phyloP scores from a whole-genome alignment of 148 eudicot genomes.

The Cornus suecica region DNA sequence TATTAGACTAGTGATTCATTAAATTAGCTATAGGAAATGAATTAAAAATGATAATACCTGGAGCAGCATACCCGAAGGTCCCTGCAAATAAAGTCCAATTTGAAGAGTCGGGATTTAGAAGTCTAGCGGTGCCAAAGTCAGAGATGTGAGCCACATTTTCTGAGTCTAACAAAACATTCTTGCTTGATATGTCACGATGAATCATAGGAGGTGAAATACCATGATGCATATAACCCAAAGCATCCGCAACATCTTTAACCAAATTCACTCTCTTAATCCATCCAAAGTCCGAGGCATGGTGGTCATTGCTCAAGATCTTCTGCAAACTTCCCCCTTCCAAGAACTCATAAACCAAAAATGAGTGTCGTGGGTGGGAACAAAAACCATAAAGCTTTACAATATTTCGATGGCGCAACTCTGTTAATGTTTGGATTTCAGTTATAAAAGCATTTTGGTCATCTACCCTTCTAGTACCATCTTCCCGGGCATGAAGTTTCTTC shows the following conservation, averaged over 20 bases:
- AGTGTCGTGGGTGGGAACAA: conserved; percentile 19
- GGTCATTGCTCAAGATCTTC: conserved; percentile 1
- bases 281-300: neutral
- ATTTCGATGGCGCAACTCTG: conserved; percentile 13
- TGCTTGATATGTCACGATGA: conserved; percentile 15
- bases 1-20: too few relatives aligned
- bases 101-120: neutral
- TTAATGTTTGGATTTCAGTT: conserved; percentile 16
- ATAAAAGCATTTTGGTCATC: conserved; percentile 3
- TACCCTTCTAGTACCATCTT: neutral
- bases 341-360: conserved; percentile 24
- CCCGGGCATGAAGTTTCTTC: conserved; percentile 16
- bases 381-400: conserved; percentile 23
- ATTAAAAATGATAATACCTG: neutral
- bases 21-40: too few relatives aligned
- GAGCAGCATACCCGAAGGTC: conserved; percentile 8
- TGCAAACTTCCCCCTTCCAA: conserved; percentile 23
- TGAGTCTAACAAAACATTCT: neutral
- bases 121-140: conserved; percentile 1
- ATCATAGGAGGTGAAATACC: conserved; percentile 9
- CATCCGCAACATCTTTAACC: conserved; percentile 18
- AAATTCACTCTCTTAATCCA: conserved; percentile 18
- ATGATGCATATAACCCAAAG: conserved; percentile 20
- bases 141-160: neutral
- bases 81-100: conserved; percentile 7